phyloP scores from a whole-genome alignment of 192 early-diverging fungal species.

The Coemansia reversa region DNA sequence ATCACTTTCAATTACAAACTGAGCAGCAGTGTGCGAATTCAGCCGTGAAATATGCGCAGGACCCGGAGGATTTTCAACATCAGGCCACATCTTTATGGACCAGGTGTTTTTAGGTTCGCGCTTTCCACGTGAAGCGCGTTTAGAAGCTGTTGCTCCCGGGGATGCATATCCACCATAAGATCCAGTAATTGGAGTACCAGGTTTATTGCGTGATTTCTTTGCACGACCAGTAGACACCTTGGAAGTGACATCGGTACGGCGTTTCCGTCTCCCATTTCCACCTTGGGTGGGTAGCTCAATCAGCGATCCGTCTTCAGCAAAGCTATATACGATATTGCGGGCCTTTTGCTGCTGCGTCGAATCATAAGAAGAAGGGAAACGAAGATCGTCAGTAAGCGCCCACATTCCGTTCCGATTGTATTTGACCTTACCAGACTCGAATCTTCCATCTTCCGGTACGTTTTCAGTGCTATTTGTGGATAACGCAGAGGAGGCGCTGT shows the following conservation, averaged over 20 bases:
- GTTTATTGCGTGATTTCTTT: constrained; percentile 33
- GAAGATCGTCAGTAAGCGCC: constrained; percentile 53
- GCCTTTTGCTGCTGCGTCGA: constrained; percentile 56
- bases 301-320: constrained; percentile 53
- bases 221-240: constrained; percentile 12
- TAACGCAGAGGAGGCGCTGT: constrained; percentile 59
- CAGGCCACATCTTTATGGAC: constrained; percentile 64
- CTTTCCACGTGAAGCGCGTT: constrained; percentile 31
- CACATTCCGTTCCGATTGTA: constrained; percentile 58
- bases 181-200: constrained; percentile 5
- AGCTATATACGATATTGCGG: constrained; percentile 50
- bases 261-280: constrained; percentile 41
- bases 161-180: constrained; percentile 5
- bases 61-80: constrained; percentile 63
- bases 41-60: constrained; percentile 58
- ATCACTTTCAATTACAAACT: constrained; percentile 62
- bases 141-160: constrained; percentile 5
- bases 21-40: constrained; percentile 65
- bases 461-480: constrained; percentile 58
- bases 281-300: constrained; percentile 47
- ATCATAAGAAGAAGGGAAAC: constrained; percentile 55
- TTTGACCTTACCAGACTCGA: constrained; percentile 59
- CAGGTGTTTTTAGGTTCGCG: constrained; percentile 44
- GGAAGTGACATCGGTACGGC: constrained; percentile 31
- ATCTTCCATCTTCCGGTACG: constrained; percentile 55